Evolutionary conservation across 2,329 filamentous ascomycete species (phyloP).

Genomic region (Botrytis paeoniae): DNA sequence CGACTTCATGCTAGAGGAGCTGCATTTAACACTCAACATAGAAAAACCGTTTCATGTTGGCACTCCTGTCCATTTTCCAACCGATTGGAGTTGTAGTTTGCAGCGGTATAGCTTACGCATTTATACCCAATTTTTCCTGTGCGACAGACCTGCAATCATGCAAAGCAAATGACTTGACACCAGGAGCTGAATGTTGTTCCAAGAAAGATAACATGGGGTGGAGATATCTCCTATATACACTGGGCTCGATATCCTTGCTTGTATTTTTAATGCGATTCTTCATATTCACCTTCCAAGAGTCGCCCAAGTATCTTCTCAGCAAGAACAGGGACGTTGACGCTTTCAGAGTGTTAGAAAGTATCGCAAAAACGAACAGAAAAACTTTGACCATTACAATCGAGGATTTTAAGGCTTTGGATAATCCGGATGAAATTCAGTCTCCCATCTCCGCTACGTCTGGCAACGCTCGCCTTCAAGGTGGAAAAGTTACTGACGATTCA

Average conservation of each 20-base stretch:
- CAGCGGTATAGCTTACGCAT: constrained; percentile 31
- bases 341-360: constrained; percentile 51
- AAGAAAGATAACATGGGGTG: constrained; percentile 54
- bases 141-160: constrained; percentile 21
- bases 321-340: constrained; percentile 52
- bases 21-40: constrained; percentile 14
- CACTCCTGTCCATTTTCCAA: constrained; percentile 32
- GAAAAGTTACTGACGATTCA: neutral
- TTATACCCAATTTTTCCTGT: constrained; percentile 29
- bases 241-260: constrained; percentile 52
- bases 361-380: constrained; percentile 48
- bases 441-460: neutral
- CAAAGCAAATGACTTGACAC: constrained; percentile 26
- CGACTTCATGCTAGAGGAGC: neutral
- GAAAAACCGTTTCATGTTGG: constrained; percentile 31
- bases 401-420: constrained; percentile 8
- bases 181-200: constrained; percentile 30
- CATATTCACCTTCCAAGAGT: constrained; percentile 55
- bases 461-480: neutral
- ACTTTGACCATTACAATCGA: constrained; percentile 14
- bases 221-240: constrained; percentile 54
- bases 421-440: neutral
- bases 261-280: constrained; percentile 55
- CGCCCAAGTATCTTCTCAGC: constrained; percentile 56
- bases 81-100: constrained; percentile 31